Conservation (phyloP, 2,329 filamentous ascomycete species). For the Aspergillus caelatus region DNA sequence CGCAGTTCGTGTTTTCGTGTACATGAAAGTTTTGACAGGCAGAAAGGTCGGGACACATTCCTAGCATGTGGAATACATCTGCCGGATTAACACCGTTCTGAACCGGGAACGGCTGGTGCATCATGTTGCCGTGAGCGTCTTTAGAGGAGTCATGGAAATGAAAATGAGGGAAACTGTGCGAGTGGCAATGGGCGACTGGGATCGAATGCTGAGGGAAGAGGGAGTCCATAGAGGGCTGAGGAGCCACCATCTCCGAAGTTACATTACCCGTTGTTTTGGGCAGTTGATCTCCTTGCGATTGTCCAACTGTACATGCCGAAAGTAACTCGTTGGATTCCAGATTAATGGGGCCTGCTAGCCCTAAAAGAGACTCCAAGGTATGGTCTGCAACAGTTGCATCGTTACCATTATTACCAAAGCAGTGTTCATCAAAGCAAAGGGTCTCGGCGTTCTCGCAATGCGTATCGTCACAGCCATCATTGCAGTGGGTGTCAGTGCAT, state of each 20-base stretch:
- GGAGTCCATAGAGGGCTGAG: constrained; percentile 17
- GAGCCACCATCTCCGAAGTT: constrained; percentile 17
- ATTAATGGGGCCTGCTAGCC: constrained; percentile 32
- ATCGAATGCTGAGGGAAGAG: constrained; percentile 25
- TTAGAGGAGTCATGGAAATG: constrained; percentile 35
- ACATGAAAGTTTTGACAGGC: constrained; percentile 30
- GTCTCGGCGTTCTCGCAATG: constrained; percentile 32
- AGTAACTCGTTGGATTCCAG: constrained; percentile 33
- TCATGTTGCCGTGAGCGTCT: constrained; percentile 28
- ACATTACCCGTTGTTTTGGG: constrained; percentile 26
- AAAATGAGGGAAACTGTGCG: constrained; percentile 30
- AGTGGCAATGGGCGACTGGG: constrained; percentile 28
- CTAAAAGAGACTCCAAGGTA: constrained; percentile 35
- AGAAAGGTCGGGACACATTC: constrained; percentile 36
- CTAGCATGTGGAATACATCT: constrained; percentile 41
- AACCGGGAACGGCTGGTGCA: constrained; percentile 25
- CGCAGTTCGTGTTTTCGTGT: constrained; percentile 20
- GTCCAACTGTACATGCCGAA: constrained; percentile 23
- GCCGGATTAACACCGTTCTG: constrained; percentile 37
- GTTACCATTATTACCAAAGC: constrained; percentile 26
- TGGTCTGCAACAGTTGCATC: constrained; percentile 27
- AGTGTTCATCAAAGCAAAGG: constrained; percentile 44
- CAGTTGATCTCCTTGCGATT: constrained; percentile 21
- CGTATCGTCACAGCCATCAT: constrained; percentile 31
- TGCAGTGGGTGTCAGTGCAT: constrained; percentile 40